phyloP scores from a whole-genome alignment of 352 stramenopile species.

The Thalassiosira exigua region DNA sequence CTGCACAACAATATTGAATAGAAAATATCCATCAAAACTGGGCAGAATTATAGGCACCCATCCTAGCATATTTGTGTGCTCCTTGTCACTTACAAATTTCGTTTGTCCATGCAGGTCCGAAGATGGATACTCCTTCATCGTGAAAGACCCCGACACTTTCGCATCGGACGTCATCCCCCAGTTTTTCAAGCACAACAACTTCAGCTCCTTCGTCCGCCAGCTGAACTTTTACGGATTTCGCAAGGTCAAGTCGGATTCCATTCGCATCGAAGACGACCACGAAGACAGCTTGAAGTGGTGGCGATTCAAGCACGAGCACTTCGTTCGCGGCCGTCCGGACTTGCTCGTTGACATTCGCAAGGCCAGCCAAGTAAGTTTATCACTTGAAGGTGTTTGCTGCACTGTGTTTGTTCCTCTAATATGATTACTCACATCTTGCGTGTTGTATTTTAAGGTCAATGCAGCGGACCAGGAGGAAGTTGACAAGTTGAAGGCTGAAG shows the following conservation, averaged over 20 bases:
- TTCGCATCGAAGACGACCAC: constrained; percentile 60
- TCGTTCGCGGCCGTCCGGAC: constrained; percentile 71
- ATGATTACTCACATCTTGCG: no score
- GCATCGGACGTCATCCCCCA: constrained; percentile 84
- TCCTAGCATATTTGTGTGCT: background rate
- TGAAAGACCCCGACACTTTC: constrained; percentile 78
- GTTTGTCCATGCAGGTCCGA: constrained; percentile 35
- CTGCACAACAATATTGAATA: no score
- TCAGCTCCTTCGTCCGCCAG: constrained; percentile 89
- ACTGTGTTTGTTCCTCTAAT: no score
- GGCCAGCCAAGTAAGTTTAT: no score
- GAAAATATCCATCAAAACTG: no score
- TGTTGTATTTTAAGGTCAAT: constrained; percentile 70
- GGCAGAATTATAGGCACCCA: background rate
- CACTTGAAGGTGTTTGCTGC: no score
- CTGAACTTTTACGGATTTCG: constrained; percentile 81
- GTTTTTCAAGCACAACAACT: constrained; percentile 92
- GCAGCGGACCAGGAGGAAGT: constrained; percentile 76
- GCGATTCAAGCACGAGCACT: constrained; percentile 80
- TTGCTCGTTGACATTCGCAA: constrained; percentile 76
- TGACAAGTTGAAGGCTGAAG: constrained; percentile 73
- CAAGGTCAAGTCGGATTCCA: constrained; percentile 79
- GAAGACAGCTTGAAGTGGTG: constrained; percentile 71
- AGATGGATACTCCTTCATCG: constrained; percentile 72
- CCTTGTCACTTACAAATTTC: background rate